Base-by-base conservation (phyloP, 1,139 yeast species). In the Chernovozyma sophiae-reginae region DNA sequence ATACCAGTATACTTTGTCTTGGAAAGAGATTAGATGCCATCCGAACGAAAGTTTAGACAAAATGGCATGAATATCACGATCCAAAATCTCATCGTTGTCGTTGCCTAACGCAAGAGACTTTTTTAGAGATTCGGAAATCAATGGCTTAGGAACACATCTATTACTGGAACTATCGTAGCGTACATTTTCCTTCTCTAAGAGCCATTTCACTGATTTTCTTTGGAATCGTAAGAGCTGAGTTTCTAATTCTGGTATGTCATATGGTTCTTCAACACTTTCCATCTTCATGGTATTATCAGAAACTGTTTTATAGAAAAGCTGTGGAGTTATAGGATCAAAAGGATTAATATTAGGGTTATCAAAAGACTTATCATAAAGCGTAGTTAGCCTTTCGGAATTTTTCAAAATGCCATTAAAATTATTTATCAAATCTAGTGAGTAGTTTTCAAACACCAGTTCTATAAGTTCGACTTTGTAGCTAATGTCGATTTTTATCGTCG, bases 181-280 rank as follows among this genome's bases (percentile, higher is more conserved):
- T n/a, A 70, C 72, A 24, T 81, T 75, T 51, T 86, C 95, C 43
- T 68, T 70, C 0, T 60, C 45, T 5, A 86, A 54, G 45, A 82
- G 62, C 95, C 95, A 86, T 19, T 66, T 55, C 0, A 86, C 74
- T 0, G 92, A 72, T 35, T 73, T 76, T 4, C 69, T 62, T 51
- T 86, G 95, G 44, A 81, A 86, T 5, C 66, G 65, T 17, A 81
- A 54, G 11, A 81, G 57, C 4, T 62, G 59, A 0, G 81, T 68
- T 20, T 65, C 70, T 14, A 81, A 55, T 30, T 71, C 78, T 0
- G 79, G 74, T n/a, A 72, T 51, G 23, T 65, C 67, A 39, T 62
- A 56, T 3, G 49, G 44, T 3, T 44, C 45, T 2, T 43, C 45
- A 3, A 51, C 44, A 0, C 38, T 31, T 0, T 62, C 53, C 32